These are phyloP conservation scores for Boletus eberwhitei DNA, from an alignment of 768 basidiomycete species.

Conservation along the genomic window DNA sequence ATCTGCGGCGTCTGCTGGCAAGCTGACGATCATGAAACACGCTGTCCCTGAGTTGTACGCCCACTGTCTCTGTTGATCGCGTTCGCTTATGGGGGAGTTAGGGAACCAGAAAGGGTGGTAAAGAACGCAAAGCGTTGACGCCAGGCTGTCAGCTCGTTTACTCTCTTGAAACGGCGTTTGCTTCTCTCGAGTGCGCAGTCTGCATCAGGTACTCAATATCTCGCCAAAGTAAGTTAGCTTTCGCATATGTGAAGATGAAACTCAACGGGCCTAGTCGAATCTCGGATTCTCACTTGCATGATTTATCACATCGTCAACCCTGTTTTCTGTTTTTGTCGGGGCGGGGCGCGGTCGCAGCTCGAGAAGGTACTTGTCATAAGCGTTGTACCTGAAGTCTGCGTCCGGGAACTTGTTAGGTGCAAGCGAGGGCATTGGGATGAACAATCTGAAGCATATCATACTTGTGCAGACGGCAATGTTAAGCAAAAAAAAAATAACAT, in stretches of 20 bases:
- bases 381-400: background rate
- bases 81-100: conserved; percentile 5
- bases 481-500: conserved; percentile 17
- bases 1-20: conserved; percentile 81
- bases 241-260: background rate
- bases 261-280: background rate
- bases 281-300: background rate
- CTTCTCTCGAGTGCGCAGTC: background rate
- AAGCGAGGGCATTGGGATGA: background rate
- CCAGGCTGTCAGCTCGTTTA: background rate
- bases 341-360: background rate
- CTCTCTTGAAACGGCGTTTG: conserved; percentile 5
- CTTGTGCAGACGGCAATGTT: conserved; percentile 12
- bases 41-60: conserved; percentile 33
- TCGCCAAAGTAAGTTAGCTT: background rate
- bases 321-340: background rate
- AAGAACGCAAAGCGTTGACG: conserved; percentile 22
- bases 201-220: conserved; percentile 1
- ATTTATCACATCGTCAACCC: background rate
- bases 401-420: conserved; percentile 7
- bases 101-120: conserved; percentile 18
- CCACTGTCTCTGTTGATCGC: background rate
- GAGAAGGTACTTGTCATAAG: background rate
- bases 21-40: conserved; percentile 90
- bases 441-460: conserved; percentile 19